A percentile compares a stretch with the other conserved stretches of the same genome.
Conservation (phyloP, 2,329 filamentous ascomycete genomes). For the Arthrinium phaeospermum region DNA sequence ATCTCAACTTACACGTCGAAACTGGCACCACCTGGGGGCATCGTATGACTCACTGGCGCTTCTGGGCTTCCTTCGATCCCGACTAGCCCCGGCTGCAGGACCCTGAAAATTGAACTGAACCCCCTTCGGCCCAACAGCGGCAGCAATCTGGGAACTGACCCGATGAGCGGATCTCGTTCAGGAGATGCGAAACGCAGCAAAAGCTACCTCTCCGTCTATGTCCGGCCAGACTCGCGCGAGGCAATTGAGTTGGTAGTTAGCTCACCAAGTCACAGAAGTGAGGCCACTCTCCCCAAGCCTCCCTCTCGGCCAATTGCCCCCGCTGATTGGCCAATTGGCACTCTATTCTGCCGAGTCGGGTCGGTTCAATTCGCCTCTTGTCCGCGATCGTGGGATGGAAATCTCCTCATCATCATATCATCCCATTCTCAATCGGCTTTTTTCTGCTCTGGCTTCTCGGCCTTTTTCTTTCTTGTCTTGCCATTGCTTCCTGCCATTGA, state of each 20-base stretch:
- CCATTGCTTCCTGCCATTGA: not conserved
- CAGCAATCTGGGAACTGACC: conserved; percentile 1
- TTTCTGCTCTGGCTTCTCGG: not conserved
- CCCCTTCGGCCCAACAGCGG: conserved; percentile 13
- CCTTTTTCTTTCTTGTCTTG: not conserved
- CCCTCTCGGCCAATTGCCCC: not conserved
- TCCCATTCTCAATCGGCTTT: not conserved
- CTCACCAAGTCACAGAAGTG: not conserved
- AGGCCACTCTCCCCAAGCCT: not conserved
- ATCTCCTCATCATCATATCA: conserved; percentile 10
- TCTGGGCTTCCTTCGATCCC: not conserved
- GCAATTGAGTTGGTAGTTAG: not conserved
- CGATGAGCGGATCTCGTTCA: conserved; percentile 14
- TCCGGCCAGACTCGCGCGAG: not conserved
- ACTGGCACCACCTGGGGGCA: not conserved
- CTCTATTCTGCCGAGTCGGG: not conserved
- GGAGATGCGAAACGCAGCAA: conserved; percentile 2
- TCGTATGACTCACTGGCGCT: conserved; percentile 13
- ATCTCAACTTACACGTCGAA: not conserved
- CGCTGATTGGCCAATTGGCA: conserved; percentile 8
- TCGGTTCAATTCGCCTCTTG: not conserved
- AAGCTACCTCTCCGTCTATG: not conserved
- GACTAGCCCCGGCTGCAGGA: conserved; percentile 7
- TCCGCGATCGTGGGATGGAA: conserved; percentile 4
- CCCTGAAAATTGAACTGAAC: not conserved